These are phyloP conservation scores for Suillus sp. DNA, from an alignment of 768 basidiomycete species.

Conservation along the genomic window DNA sequence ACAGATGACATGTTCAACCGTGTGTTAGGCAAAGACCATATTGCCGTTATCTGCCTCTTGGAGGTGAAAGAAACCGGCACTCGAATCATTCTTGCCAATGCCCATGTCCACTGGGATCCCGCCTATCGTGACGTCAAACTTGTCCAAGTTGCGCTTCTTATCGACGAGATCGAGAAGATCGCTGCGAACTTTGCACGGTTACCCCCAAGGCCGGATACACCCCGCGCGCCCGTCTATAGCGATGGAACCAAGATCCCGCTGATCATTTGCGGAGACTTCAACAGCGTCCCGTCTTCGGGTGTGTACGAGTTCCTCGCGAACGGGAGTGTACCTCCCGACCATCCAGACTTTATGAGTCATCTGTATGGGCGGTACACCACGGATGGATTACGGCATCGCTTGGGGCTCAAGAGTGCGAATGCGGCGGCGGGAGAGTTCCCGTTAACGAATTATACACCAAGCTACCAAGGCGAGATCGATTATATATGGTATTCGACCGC, in stretches of 20 bases:
- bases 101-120: slow-evolving; percentile 93
- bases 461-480: slow-evolving; percentile 86
- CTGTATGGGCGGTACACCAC: slow-evolving; percentile 91
- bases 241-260: slow-evolving; percentile 90
- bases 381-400: slow-evolving; percentile 78
- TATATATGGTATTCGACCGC: slow-evolving; percentile 89
- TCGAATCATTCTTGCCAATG: slow-evolving; percentile 85
- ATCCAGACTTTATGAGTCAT: slow-evolving; percentile 91
- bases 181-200: slow-evolving; percentile 82
- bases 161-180: slow-evolving; percentile 93
- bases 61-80: slow-evolving; percentile 88
- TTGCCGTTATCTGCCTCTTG: slow-evolving; percentile 83
- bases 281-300: slow-evolving; percentile 83
- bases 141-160: slow-evolving; percentile 88
- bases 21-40: slow-evolving; percentile 91
- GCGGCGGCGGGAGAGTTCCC: slow-evolving; percentile 58
- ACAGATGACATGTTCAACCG: slow-evolving; percentile 99
- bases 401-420: slow-evolving; percentile 87
- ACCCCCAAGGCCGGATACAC: slow-evolving; percentile 56
- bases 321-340: slow-evolving; percentile 69
- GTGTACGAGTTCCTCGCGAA: slow-evolving; percentile 89
- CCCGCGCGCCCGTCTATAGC: slow-evolving; percentile 58
- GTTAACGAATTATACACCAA: slow-evolving; percentile 89
- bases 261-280: slow-evolving; percentile 94
- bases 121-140: slow-evolving; percentile 95